These are phyloP conservation scores for Stemphylium beticola DNA, from an alignment of 2,329 filamentous ascomycete genomes.

Conservation along the genomic window DNA sequence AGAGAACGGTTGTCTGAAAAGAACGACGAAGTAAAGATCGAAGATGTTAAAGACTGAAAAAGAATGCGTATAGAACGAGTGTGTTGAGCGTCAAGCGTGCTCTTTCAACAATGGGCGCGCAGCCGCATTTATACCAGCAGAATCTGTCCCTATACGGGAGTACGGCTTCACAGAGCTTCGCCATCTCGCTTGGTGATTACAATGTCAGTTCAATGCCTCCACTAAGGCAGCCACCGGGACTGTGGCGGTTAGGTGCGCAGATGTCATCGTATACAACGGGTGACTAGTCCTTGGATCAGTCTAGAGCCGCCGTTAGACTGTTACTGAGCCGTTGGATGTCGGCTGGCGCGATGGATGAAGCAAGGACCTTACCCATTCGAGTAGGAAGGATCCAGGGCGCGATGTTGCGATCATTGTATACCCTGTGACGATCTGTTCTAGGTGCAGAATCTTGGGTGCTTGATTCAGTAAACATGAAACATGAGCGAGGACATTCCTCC, in stretches of 20 bases:
- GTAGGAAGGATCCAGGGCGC: neutral
- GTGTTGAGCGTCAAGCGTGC: slow-evolving; percentile 43
- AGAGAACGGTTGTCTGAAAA: slow-evolving; percentile 23
- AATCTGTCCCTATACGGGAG: neutral
- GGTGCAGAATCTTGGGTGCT: slow-evolving; percentile 1
- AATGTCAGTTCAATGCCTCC: neutral
- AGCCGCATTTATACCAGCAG: slow-evolving; percentile 29
- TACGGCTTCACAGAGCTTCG: neutral
- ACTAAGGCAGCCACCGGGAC: neutral
- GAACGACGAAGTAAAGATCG: slow-evolving; percentile 22
- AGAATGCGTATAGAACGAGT: slow-evolving; percentile 31
- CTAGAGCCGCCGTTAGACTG: slow-evolving; percentile 23
- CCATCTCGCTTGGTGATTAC: slow-evolving; percentile 30
- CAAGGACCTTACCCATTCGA: neutral
- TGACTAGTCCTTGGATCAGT: slow-evolving; percentile 16
- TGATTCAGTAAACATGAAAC: slow-evolving; percentile 9
- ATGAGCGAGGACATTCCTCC: slow-evolving; percentile 2
- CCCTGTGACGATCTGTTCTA: slow-evolving; percentile 13
- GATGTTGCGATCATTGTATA: neutral
- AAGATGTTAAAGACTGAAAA: slow-evolving; percentile 27
- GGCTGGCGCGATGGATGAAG: slow-evolving; percentile 11
- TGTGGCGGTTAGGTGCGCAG: neutral
- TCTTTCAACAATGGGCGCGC: slow-evolving; percentile 11
- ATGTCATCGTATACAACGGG: slow-evolving; percentile 21
- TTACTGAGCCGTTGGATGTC: slow-evolving; percentile 20